Base-by-base conservation (phyloP, 2,329 filamentous ascomycete species). In the Beauveria sp. region DNA sequence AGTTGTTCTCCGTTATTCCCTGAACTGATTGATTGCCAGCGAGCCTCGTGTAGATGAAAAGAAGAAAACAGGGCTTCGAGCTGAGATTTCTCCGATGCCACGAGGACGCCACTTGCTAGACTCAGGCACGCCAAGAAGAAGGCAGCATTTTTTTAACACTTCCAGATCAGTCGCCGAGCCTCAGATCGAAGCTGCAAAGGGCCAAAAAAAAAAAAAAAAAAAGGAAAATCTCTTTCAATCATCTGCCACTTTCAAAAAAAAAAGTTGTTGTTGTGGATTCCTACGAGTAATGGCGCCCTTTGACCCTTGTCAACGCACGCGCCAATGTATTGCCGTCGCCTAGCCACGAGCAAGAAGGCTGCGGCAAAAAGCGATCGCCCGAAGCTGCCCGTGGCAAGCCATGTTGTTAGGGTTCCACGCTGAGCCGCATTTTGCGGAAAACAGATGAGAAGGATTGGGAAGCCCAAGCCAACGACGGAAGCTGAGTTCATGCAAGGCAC, bases 301-400 rank as follows among this genome's bases (percentile, higher is more conserved):
- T 37, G 4, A 37, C 44, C 41, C 43, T 47, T n/a, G 26, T 30
- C 44, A 34, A n/a, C 30, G 26, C 20, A 34, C 22, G 43, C 44
- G 43, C 55, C 43, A 24, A 28, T 41, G 26, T 51, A 48, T 51
- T 50, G 44, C 22, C 34, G 30, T 48, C 34, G 46, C 47, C 37
- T 24, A 14, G 6, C 22, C 54, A 47, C 20, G 48, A 12, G 26
- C n/a, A 20, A 43, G 22, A 30, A 48, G 37, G 48, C 51, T 59
- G 34, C 30, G 47, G 46, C 46, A 41, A 14, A 56, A 24, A 26
- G 16, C 30, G 44, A 61, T 61, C 59, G 59, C 51, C 59, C 59
- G 59, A 55, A 55, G 52, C 59, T 61, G 59, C 59, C 59, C 59
- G 59, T 55, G 34, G 53, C 51, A 55, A 61, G 44, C 59, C 59